Base-by-base conservation (phyloP, 106 monocot species). In the Hemerocallis citrina region DNA sequence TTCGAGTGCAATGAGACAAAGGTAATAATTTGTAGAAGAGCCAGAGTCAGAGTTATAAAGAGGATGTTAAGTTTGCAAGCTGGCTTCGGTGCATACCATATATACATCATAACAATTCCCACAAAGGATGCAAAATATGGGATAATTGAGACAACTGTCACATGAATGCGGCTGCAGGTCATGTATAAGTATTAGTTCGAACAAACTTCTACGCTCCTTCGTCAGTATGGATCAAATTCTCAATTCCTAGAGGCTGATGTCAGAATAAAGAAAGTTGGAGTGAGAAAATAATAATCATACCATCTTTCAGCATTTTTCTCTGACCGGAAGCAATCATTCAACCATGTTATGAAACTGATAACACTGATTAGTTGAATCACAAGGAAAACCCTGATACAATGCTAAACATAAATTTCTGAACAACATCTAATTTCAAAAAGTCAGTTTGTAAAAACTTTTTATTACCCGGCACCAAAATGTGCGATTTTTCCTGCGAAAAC, bases 341-440 rank as follows among this genome's bases (percentile, higher is more conserved):
- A 36, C 95, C 95, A 96, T 31, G 70, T 81, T 32, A 96, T 84
- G 86, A 96, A 90, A 60, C 90, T 76, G 65, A 84, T 84, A 24
- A 96, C 78, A 61, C 95, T 90, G 33, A 96, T 35, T 14, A 96
- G 84, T 49, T 96, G 95, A 68, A 96, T 87, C 34, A 96, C 33
- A n/a, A 96, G 86, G 74, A 96, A 96, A 15, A 74, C 68, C 66
- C 95, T 96, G 80, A 50, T 59, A n/a, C 5, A 45, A 45, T 45
- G n/a, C n/a, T 15, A 45, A 45, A 45, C 45, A 45, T 45, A 45
- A 15, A 45, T 15, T 45, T 45, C 16, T 0, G 3, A 0, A 37
- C 34, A 40, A 25, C 39, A 41, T 4, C 23, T 61, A 19, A 17
- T 6, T 5, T 15, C 5, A 1, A 39, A 43, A 16, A 2, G 16